Percentiles rank a stretch among this genome's conserved stretches.
Conservation (phyloP, 805 yeast species). For the Suhomyces sp. region DNA sequence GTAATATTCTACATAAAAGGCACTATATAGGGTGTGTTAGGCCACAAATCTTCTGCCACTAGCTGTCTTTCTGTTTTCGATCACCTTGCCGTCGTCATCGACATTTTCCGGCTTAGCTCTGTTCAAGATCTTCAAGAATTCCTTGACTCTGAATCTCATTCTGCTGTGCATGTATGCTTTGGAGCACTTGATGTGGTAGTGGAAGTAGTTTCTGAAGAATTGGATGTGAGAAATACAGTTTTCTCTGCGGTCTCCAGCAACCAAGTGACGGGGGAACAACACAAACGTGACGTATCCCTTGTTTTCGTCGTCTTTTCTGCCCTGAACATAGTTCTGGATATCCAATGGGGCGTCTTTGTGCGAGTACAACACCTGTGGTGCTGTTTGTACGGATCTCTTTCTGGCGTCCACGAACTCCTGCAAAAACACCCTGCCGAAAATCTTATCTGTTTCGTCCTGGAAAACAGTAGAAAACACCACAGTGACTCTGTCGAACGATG, state of each 20-base stretch:
- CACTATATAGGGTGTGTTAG: background rate
- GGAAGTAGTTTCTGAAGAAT: conserved; percentile 93
- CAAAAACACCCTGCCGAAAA: conserved; percentile 82
- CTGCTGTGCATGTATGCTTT: conserved; percentile 98
- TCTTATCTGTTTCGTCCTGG: conserved; percentile 94
- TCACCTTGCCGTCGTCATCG: conserved; percentile 56
- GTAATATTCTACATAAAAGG: background rate
- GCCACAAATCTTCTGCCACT: conserved; percentile 63
- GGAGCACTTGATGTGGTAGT: conserved; percentile 96
- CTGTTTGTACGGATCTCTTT: conserved; percentile 91
- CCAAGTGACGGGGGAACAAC: conserved; percentile 76
- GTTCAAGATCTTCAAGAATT: conserved; percentile 91
- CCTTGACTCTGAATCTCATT: conserved; percentile 94
- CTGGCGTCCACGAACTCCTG: conserved; percentile 97
- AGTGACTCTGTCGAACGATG: conserved; percentile 94
- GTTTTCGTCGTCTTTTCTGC: conserved; percentile 42
- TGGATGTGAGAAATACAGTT: conserved; percentile 89
- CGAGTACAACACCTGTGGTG: conserved; percentile 94
- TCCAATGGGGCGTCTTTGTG: conserved; percentile 93
- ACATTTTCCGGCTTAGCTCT: conserved; percentile 94
- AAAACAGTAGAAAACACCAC: conserved; percentile 92
- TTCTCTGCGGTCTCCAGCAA: conserved; percentile 64
- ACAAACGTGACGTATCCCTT: conserved; percentile 63
- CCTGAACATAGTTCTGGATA: conserved; percentile 37
- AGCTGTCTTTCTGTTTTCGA: conserved; percentile 62